phyloP scores from a whole-genome alignment of 192 early-diverging fungal genomes.

The Diversispora epigaea region DNA sequence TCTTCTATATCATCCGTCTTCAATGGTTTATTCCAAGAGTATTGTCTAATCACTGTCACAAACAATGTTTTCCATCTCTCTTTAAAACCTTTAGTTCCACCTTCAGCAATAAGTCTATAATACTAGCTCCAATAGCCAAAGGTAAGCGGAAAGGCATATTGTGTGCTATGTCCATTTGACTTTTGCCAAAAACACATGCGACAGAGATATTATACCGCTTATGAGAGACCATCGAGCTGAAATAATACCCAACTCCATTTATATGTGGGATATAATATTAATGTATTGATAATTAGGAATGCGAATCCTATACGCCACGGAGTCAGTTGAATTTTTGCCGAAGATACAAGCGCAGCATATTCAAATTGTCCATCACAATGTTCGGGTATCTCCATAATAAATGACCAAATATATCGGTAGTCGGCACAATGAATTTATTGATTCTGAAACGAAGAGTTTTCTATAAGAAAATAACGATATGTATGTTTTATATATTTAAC shows the following conservation, averaged over 20 bases:
- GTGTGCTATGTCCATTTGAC: not conserved
- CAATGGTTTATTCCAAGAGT: not conserved
- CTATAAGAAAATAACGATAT: too few species aligned
- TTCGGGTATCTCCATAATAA: too few species aligned
- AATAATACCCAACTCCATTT: constrained; percentile 13
- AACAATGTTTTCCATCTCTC: constrained; percentile 19
- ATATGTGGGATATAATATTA: constrained; percentile 16
- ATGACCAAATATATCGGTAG: too few species aligned
- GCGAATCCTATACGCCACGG: constrained; percentile 1
- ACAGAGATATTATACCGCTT: not conserved
- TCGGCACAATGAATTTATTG: too few species aligned
- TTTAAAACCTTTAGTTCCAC: constrained; percentile 18
- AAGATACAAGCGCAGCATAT: not conserved
- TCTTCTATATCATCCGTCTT: not conserved
- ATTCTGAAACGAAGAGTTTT: too few species aligned
- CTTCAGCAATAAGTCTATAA: constrained; percentile 14
- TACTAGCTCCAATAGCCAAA: constrained; percentile 5
- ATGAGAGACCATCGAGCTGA: constrained; percentile 9
- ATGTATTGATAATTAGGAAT: not conserved
- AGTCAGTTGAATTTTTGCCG: not conserved
- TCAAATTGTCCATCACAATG: not conserved
- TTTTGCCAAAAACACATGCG: not conserved
- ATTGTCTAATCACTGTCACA: not conserved
- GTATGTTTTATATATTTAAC: too few species aligned
- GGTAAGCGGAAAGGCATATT: constrained; percentile 13